Base-by-base conservation (phyloP, 2,329 filamentous ascomycete species). In the Paraphoma sp. region DNA sequence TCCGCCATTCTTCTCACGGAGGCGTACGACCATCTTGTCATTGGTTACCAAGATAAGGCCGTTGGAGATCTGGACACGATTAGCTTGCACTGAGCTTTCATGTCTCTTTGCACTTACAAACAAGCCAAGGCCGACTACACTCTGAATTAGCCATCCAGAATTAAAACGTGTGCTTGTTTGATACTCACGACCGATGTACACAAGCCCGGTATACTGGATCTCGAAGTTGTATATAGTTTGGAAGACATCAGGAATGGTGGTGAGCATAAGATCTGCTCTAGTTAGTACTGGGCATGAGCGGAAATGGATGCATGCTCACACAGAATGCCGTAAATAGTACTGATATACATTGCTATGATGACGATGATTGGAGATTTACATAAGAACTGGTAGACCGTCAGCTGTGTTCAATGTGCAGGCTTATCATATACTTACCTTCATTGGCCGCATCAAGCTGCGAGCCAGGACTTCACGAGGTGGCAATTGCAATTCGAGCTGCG, bases 191-290 rank as follows among this genome's bases (percentile, higher is more conserved):
- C 58, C 58, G 31, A 61, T 16, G 28, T 61, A 61, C 5, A 52
- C 49, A 3, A 96, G 84, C 0, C 92, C 92, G 0, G 87, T 85
- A 41, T 89, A 43, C 1, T 89, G 87, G 0, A 87, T 80, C 1
- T 82, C 82, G 91, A 92, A 96, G 56, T 90, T 89, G 29, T 92
- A 88, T 57, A 84, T 76, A 28, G 88, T 79, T 10, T 82, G 80
- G 76, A 93, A 96, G 57, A 95, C 88, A 56, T 93, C 87, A 0
- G 92, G 91, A 69, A 86, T 86, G 2, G 63, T 67, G 10, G 66
- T 69, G 36, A 69, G 63, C 12, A 67, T 51, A 3, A 69, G 48
- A 44, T 69, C 60, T 61, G 9, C 17, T 12, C 33, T 8, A 47
- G 16, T 42, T 4, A 16, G 12, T 16, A 8, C 4, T 42, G 16